Base-by-base conservation (phyloP, 495 filamentous ascomycete genomes). In the Aspergillus coremiiformis region DNA sequence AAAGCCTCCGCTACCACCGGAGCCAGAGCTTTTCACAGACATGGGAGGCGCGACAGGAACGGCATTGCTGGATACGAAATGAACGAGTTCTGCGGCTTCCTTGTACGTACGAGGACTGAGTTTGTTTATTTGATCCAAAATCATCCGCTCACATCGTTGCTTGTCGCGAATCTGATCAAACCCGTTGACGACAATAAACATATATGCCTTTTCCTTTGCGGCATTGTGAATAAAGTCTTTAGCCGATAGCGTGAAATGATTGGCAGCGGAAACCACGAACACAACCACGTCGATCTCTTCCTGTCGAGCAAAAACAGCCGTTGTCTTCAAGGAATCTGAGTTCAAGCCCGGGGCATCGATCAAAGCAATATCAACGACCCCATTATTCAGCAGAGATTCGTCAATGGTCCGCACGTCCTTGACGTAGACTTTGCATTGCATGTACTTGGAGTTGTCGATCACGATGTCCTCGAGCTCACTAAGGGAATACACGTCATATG, bases 271-370 rank as follows among this genome's bases (percentile, higher is more conserved):
- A 10, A 98, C 94, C 21, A 98, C 93, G 54, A 97, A 98, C 1
- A 98, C 93, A 19, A 98, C 94, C 4, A 98, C 93, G 67, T 98
- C 93, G 52, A 98, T 97, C 68, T 98, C 93, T 65, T 97, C 93
- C 67, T 98, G 92, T 33, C 93, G 78, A 23, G 93, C 93, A 68
- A 97, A 98, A 10, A 96, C 84, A 7, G 94, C 93, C 0, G 93
- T 97, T 1, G 93, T 98, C 70, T 96, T 96, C 27, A 95, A 78
- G 0, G 91, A 96, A 61, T 97, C 94, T 44, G 84, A 87, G 68
- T 98, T 98, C 47, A 98, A 76, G 29, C 93, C 93, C 7, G 93
- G 93, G 0, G 93, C 94, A 66, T 98, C 93, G 57, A 97, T 98
- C 45, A 98, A 77, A 5, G 92, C 91, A 66, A 98, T 98, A 66